Base-by-base conservation (phyloP, 2,329 filamentous ascomycete genomes). In the Aspergillus neotritici region DNA sequence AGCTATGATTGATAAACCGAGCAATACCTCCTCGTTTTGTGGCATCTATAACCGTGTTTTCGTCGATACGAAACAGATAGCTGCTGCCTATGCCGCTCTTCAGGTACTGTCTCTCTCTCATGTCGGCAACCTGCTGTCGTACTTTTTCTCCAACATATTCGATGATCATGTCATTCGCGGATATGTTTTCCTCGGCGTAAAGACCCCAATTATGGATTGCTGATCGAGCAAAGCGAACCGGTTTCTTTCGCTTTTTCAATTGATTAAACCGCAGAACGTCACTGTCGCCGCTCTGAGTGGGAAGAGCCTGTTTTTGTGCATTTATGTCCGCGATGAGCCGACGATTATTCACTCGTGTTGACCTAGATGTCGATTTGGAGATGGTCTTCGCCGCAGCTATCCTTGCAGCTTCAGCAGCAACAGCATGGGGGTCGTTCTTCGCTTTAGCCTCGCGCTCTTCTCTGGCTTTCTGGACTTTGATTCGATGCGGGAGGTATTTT, bases 141-240 rank as follows among this genome's bases (percentile, higher is more conserved):
- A 98, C 89, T 66, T 95, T 93, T 70, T 98, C 93, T 48, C 93
- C 93, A 9, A 98, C 93, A 63, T 98, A 98, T 70, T 98, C 93
- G 61, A 98, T 98, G 64, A 98, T 98, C 89, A 98, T 96, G 68
- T 98, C 93, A 65, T 95, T 94, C 64, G 91, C 89, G 47, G 86
- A 80, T 51, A 98, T 98, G 62, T 94, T 93, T 69, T 98, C 93
- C 76, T 96, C 91, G 3, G 93, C 90, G 62, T 98, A 98, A 21
- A 98, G 72, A 21, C 93, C 93, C 93, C 93, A 98, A 60, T 96
- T 97, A 70, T 98, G 93, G 57, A 98, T 98, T 35, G 93, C 93
- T 40, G 93, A 98, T 34, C 93, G 82, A 44, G 91, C 93, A 68
- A 98, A 98, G 64, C 94, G 93, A 65, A 98, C 93, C 1, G 91